Conservation (phyloP, 371 early-diverging fungal species). For the Rhizomucor miehei region DNA sequence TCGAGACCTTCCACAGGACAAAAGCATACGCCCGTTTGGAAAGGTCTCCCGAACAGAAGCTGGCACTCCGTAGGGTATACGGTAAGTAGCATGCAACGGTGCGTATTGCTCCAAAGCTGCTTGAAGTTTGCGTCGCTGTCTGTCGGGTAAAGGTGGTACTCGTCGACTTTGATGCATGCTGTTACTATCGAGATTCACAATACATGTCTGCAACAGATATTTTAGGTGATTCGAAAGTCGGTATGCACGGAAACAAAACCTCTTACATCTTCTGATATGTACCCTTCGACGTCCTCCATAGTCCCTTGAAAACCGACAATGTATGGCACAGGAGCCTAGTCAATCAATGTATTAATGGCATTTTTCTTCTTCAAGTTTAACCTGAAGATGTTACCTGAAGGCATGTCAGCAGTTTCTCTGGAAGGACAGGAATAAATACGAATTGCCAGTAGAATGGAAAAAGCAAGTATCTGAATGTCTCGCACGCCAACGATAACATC, state of each 20-base stretch:
- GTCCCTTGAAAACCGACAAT: conserved; percentile 71
- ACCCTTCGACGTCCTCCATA: conserved; percentile 56
- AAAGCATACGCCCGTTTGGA: conserved; percentile 54
- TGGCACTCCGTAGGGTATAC: conserved; percentile 52
- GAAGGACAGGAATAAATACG: conserved; percentile 78
- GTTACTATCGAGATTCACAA: conserved; percentile 60
- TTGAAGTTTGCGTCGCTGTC: conserved; percentile 55
- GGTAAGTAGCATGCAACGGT: conserved; percentile 38
- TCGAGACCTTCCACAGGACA: conserved; percentile 47
- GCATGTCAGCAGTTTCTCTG: conserved; percentile 66
- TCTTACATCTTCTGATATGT: conserved; percentile 64
- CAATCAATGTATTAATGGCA: too few species aligned
- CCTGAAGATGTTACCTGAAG: conserved; percentile 61
- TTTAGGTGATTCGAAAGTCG: background rate
- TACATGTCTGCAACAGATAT: conserved; percentile 35
- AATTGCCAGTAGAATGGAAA: conserved; percentile 85
- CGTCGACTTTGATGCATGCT: conserved; percentile 43
- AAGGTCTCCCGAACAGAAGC: conserved; percentile 53
- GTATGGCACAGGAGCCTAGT: conserved; percentile 75
- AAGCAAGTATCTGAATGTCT: conserved; percentile 65
- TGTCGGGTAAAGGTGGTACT: conserved; percentile 43
- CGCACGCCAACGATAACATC: conserved; percentile 74
- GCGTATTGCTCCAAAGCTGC: conserved; percentile 53
- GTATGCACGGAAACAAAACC: background rate
- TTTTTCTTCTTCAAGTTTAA: too few species aligned